A percentile compares a stretch with the other conserved stretches of the same genome.
phyloP scores from a whole-genome alignment of 2,329 filamentous ascomycete genomes.

The Fusarium compactum region DNA sequence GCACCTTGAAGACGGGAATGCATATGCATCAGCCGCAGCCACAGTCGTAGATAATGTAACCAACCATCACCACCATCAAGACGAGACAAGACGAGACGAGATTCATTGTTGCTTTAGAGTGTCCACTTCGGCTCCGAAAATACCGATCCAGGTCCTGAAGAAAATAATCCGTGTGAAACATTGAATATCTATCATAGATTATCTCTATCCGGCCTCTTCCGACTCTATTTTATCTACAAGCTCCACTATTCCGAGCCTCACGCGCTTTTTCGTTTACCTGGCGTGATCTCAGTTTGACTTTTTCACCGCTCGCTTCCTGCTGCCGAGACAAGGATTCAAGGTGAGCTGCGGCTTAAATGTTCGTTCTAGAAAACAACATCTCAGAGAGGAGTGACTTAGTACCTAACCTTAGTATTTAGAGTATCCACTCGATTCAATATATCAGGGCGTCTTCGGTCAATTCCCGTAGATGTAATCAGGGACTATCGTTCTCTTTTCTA shows the following conservation, averaged over 20 bases:
- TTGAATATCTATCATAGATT: background rate
- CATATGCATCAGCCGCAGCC: constrained; percentile 13
- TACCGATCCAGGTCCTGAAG: constrained; percentile 8
- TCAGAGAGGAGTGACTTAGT: background rate
- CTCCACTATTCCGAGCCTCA: constrained; percentile 22
- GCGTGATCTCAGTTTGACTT: constrained; percentile 32
- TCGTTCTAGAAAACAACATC: constrained; percentile 28
- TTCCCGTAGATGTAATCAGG: constrained; percentile 31
- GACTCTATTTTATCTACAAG: constrained; percentile 25
- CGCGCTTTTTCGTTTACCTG: constrained; percentile 30
- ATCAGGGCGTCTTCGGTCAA: constrained; percentile 38
- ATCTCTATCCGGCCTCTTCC: constrained; percentile 39
- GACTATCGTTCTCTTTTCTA: background rate
- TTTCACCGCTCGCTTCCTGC: constrained; percentile 36
- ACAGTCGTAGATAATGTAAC: constrained; percentile 7
- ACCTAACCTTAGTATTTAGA: background rate
- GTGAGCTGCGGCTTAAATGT: constrained; percentile 20
- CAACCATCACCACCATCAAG: background rate
- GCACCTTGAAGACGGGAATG: constrained; percentile 4
- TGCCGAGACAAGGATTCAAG: constrained; percentile 27
- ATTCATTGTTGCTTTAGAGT: constrained; percentile 6
- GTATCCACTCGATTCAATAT: constrained; percentile 26
- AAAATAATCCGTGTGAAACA: constrained; percentile 29
- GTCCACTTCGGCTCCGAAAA: constrained; percentile 40
- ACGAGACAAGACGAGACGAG: background rate